phyloP scores from a whole-genome alignment of 192 early-diverging fungal genomes.

The Spizellomyces punctatus region DNA sequence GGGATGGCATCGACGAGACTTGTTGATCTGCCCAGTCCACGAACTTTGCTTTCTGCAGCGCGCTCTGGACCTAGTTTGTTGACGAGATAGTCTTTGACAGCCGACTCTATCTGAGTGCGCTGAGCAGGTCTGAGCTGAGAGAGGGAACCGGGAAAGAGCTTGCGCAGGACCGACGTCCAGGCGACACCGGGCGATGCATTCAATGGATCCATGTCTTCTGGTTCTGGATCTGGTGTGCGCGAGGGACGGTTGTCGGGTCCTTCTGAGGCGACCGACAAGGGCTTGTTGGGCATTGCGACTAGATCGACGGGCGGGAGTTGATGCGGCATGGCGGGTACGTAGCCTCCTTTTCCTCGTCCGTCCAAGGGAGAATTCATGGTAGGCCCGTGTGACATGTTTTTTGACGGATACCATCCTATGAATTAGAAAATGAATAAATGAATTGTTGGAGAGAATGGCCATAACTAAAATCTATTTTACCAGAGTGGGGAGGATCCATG shows the following conservation, averaged over 20 bases:
- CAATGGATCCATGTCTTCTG: background rate
- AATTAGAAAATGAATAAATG: too few species aligned
- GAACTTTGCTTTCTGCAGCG: conserved; percentile 12
- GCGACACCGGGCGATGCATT: background rate
- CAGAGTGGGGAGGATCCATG: too few species aligned
- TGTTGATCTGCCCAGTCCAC: conserved; percentile 1
- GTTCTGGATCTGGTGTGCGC: too few species aligned
- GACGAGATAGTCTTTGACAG: conserved; percentile 10
- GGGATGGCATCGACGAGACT: conserved; percentile 13
- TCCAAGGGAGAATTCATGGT: too few species aligned
- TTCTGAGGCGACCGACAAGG: background rate
- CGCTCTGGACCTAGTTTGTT: conserved; percentile 7
- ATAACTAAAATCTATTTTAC: too few species aligned
- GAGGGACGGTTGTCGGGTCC: background rate
- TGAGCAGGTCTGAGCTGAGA: conserved; percentile 11
- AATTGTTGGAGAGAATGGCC: too few species aligned
- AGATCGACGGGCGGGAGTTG: background rate
- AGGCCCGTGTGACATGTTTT: too few species aligned
- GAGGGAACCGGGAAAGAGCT: conserved; percentile 9
- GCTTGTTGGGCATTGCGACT: background rate
- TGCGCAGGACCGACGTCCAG: conserved; percentile 9
- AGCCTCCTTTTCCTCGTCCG: too few species aligned
- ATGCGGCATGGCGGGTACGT: background rate
- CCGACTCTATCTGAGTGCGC: conserved; percentile 14
- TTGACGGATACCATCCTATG: too few species aligned